Conservation (phyloP, 257 asterid genomes). For the Capsicum pubescens region DNA sequence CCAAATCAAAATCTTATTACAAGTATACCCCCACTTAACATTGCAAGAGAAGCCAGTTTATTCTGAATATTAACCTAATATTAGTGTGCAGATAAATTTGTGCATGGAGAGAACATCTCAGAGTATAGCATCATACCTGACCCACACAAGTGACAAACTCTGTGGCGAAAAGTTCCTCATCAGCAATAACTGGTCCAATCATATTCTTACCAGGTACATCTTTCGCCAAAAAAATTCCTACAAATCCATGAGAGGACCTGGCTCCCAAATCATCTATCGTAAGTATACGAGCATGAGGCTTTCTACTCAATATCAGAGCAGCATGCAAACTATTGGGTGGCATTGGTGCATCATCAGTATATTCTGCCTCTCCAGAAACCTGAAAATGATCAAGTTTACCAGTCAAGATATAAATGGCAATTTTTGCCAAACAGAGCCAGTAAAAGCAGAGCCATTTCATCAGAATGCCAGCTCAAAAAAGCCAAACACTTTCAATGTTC, state of each 20-base stretch:
- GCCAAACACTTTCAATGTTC: not conserved
- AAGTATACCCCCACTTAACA: constrained; percentile 30
- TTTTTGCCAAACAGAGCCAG: constrained; percentile 8
- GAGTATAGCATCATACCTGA: constrained; percentile 58
- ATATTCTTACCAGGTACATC: constrained; percentile 70
- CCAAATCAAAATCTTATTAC: not conserved
- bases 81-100: not conserved
- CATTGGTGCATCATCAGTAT: constrained; percentile 90
- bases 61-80: constrained; percentile 23
- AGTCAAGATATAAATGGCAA: constrained; percentile 31
- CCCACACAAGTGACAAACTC: constrained; percentile 90
- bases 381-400: constrained; percentile 40
- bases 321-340: constrained; percentile 90
- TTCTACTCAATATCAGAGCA: constrained; percentile 75
- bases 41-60: constrained; percentile 17
- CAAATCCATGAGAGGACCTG: constrained; percentile 75
- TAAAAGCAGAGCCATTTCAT: constrained; percentile 10
- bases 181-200: constrained; percentile 72
- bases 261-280: constrained; percentile 74
- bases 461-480: constrained; percentile 9
- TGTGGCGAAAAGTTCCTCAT: constrained; percentile 87
- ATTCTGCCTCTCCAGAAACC: constrained; percentile 99
- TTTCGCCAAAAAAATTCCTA: constrained; percentile 75
- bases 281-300: constrained; percentile 90
- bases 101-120: not conserved